Percentiles rank a stretch among this genome's conserved stretches.
phyloP scores from a whole-genome alignment of 768 basidiomycete species.

The Austroboletus eburneus region DNA sequence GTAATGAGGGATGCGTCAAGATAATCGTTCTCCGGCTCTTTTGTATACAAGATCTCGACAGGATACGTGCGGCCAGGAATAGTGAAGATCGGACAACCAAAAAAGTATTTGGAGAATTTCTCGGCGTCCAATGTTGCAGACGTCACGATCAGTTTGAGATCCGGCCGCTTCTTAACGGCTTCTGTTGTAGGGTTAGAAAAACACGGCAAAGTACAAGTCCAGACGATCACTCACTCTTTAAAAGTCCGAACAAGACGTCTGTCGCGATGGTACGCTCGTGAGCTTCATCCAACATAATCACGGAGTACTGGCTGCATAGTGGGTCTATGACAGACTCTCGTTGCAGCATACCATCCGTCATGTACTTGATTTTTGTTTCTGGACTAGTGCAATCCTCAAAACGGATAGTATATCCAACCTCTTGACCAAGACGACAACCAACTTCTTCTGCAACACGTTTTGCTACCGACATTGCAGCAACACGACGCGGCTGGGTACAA shows the following conservation, averaged over 20 bases:
- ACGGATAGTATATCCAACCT: constrained; percentile 98
- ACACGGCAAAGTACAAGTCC: background rate
- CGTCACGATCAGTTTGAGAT: constrained; percentile 96
- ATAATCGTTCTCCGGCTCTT: constrained; percentile 97
- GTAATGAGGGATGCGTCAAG: constrained; percentile 97
- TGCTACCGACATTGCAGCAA: constrained; percentile 98
- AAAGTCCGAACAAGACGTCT: constrained; percentile 91
- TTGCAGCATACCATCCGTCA: constrained; percentile 99
- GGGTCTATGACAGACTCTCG: constrained; percentile 97
- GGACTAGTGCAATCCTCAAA: constrained; percentile 99
- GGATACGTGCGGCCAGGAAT: constrained; percentile 99
- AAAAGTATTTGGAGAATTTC: constrained; percentile 99
- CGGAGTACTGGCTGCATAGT: constrained; percentile 86
- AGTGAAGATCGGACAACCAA: constrained; percentile 97
- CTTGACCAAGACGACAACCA: constrained; percentile 93
- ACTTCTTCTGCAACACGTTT: constrained; percentile 99
- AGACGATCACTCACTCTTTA: constrained; percentile 50
- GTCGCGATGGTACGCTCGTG: constrained; percentile 99
- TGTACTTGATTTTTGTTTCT: constrained; percentile 99
- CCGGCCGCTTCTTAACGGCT: constrained; percentile 89
- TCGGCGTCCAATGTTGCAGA: constrained; percentile 99
- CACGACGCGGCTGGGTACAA: constrained; percentile 98
- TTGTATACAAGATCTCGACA: constrained; percentile 97
- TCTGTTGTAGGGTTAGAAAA: constrained; percentile 46
- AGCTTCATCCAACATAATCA: constrained; percentile 98